These are phyloP conservation scores for Kwoniella pini DNA, from an alignment of 768 basidiomycete species.

Conservation along the genomic window DNA sequence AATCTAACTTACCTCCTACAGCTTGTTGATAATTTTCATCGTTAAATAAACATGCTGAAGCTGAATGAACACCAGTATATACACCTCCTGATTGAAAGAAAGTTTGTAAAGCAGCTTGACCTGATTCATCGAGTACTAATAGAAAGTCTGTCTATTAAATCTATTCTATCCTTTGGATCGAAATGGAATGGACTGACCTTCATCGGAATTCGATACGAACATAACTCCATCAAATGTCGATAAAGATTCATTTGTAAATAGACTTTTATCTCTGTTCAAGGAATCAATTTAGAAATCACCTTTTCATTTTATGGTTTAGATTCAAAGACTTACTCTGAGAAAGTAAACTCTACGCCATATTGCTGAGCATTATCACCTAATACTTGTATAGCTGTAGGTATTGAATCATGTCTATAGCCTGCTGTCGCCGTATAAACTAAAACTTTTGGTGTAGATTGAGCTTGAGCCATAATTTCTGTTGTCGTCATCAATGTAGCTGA, in stretches of 20 bases:
- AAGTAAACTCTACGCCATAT: slow-evolving; percentile 63
- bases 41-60: slow-evolving; percentile 64
- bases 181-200: slow-evolving; percentile 58
- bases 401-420: slow-evolving; percentile 72
- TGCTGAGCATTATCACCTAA: slow-evolving; percentile 59
- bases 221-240: slow-evolving; percentile 66
- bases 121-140: slow-evolving; percentile 64
- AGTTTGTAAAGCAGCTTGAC: slow-evolving; percentile 65
- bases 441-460: slow-evolving; percentile 49
- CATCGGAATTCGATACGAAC: slow-evolving; percentile 68
- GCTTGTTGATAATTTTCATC: slow-evolving; percentile 64
- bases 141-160: no score
- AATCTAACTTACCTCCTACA: slow-evolving; percentile 57
- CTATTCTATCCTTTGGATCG: no score
- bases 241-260: slow-evolving; percentile 64
- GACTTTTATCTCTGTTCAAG: slow-evolving; percentile 56
- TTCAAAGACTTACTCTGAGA: slow-evolving; percentile 62
- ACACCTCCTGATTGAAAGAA: slow-evolving; percentile 71
- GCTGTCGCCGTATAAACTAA: slow-evolving; percentile 67
- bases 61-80: slow-evolving; percentile 69
- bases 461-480: slow-evolving; percentile 7
- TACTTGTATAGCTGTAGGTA: slow-evolving; percentile 67
- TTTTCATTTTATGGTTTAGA: no score
- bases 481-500: no score
- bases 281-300: background rate